Evolutionary conservation across 2,329 filamentous ascomycete genomes (phyloP), one percentile per base, ranked within the genome.

Genomic region (Sarocladium strictum): DNA sequence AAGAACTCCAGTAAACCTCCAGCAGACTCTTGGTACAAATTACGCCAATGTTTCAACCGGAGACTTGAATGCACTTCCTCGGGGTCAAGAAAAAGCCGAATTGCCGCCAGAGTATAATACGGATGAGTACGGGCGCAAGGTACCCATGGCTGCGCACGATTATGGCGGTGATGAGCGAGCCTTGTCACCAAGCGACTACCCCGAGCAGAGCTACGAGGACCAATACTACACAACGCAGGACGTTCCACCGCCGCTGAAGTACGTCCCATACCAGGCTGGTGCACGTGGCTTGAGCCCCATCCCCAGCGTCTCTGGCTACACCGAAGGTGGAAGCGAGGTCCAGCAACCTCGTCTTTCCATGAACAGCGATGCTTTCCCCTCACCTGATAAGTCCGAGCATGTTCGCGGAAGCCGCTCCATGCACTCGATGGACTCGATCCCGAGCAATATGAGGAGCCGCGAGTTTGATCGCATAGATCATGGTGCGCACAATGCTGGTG

Each of bases 251-350:
- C 83, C 81, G 15, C 69, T 85, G 26, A 81, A 81, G 59, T 87
- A 87, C 61, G 77, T 85, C n/a, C 81, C 86, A 1, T 86, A 89
- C 58, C 80, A 85, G 61, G 78, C 83, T 11, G 83, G 87, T 60
- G 79, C 83, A 53, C 86, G 89, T 40, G 86, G 85, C 11, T 72
- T 95, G 50, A 97, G 92, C 65, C 93, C 93, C 0, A 92, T 96
- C 57, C 92, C 94, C 61, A 97, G 92, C 63, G 89, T 96, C 15
- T 93, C 90, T 11, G 94, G 92, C 58, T 93, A 91, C 63, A 86
- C 83, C 3, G 85, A 91, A 62, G 83, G 84, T 47, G 83, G 83
- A 53, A 85, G 77, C 62, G 79, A 85, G 58, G 72, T 74, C 26
- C 77, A 77, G 32, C 71, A 72, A 27, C 81, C 80, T 62, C 80